A percentile compares a stretch with the other conserved stretches of the same genome.
Conservation (phyloP, 1,139 yeast genomes). For the Blastobotrys arbuscula region DNA sequence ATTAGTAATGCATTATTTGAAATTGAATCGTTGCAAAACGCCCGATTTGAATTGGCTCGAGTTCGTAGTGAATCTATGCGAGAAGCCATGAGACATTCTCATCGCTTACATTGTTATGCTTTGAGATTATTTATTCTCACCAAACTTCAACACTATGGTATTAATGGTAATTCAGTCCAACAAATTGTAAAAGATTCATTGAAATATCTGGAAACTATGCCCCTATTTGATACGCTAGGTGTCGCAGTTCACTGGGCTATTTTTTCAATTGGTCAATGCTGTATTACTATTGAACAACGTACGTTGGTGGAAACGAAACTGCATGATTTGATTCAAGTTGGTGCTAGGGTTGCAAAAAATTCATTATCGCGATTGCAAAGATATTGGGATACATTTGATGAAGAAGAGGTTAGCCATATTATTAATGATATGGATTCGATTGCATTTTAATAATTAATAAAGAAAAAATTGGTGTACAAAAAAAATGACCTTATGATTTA, state of each 20-base stretch:
- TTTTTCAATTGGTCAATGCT: conserved; percentile 20
- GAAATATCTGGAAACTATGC: conserved; percentile 14
- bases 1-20: conserved; percentile 8
- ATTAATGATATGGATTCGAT: conserved; percentile 18
- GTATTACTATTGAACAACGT: conserved; percentile 21
- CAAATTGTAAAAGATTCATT: conserved; percentile 8
- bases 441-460: conserved; percentile 14
- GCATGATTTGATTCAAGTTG: conserved; percentile 16
- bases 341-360: conserved; percentile 21
- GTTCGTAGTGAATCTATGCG: conserved; percentile 11
- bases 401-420: conserved; percentile 11
- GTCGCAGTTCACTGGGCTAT: conserved; percentile 21
- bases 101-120: conserved; percentile 16
- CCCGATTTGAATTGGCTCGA: conserved; percentile 10
- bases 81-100: conserved; percentile 16
- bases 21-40: conserved; percentile 13
- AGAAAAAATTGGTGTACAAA: not conserved
- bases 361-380: conserved; percentile 19
- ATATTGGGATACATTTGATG: conserved; percentile 20
- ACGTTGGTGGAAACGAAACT: conserved; percentile 17
- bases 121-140: conserved; percentile 9
- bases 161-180: not conserved
- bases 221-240: conserved; percentile 21
- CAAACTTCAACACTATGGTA: not conserved
- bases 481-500: too few species aligned